A percentile compares a stretch with the other conserved stretches of the same genome.
Evolutionary conservation across 2,329 filamentous ascomycete species (phyloP).

Genomic region (Claviceps cyperi): DNA sequence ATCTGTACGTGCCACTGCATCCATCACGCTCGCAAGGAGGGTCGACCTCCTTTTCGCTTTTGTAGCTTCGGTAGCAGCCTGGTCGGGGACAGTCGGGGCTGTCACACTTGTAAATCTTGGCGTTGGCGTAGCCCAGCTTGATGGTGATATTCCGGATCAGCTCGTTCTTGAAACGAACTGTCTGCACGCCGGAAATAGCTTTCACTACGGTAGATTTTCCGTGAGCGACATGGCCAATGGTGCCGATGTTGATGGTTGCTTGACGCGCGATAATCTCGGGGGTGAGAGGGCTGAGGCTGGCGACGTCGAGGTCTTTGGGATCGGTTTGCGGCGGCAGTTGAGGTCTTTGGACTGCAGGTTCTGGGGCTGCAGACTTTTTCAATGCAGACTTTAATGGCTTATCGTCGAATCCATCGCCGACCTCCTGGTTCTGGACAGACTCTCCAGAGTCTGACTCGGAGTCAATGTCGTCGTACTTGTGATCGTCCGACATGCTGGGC

Average conservation of each 20-base stretch:
- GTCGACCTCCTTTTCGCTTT: slow-evolving; percentile 97
- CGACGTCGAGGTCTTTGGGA: slow-evolving; percentile 74
- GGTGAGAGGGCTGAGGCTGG: slow-evolving; percentile 67
- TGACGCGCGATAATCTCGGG: slow-evolving; percentile 96
- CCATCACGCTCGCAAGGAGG: slow-evolving; percentile 90
- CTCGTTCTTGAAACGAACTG: slow-evolving; percentile 99
- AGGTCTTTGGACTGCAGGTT: slow-evolving; percentile 39
- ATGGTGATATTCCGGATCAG: slow-evolving; percentile 98
- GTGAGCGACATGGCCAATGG: slow-evolving; percentile 97
- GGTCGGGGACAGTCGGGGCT: slow-evolving; percentile 81
- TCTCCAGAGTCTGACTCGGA: slow-evolving; percentile 56
- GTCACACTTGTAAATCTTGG: slow-evolving; percentile 98
- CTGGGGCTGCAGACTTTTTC: slow-evolving; percentile 53
- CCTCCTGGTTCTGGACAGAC: slow-evolving; percentile 44
- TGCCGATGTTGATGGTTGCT: slow-evolving; percentile 97
- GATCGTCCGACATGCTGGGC: slow-evolving; percentile 40
- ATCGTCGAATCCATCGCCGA: slow-evolving; percentile 42
- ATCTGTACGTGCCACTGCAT: slow-evolving; percentile 72
- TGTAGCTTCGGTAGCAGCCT: slow-evolving; percentile 91
- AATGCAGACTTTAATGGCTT: slow-evolving; percentile 71
- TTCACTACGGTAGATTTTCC: slow-evolving; percentile 98
- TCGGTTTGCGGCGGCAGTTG: slow-evolving; percentile 76
- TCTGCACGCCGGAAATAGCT: slow-evolving; percentile 97
- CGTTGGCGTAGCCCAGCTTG: slow-evolving; percentile 98
- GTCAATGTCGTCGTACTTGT: slow-evolving; percentile 58